Percentiles rank a stretch among this genome's conserved stretches.
Conservation (phyloP, 768 basidiomycete genomes). For the Boletales sp. region DNA sequence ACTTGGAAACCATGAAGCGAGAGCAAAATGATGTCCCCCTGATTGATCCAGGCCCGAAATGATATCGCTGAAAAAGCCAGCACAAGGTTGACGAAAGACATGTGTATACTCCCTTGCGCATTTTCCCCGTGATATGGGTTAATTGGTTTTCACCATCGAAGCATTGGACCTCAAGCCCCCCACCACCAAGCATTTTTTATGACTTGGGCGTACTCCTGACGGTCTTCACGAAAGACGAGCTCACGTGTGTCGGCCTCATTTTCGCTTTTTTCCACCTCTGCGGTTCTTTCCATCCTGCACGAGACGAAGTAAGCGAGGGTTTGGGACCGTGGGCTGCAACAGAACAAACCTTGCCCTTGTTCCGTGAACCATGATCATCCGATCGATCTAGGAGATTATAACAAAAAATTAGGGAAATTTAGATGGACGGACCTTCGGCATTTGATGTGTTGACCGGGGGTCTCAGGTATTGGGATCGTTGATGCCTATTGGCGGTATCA, state of each 20-base stretch:
- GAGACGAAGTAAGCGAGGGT: conserved; percentile 1
- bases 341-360: conserved; percentile 26
- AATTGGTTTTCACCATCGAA: conserved; percentile 98
- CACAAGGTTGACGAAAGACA: neutral
- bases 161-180: conserved; percentile 93
- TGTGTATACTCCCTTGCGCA: conserved; percentile 87
- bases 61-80: conserved; percentile 3
- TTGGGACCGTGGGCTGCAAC: neutral
- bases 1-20: conserved; percentile 99
- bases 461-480: no score
- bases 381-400: neutral
- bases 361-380: conserved; percentile 13
- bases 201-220: conserved; percentile 96
- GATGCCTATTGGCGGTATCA: no score
- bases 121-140: conserved; percentile 97
- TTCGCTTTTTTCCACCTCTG: conserved; percentile 98
- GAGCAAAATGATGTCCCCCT: conserved; percentile 92
- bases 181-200: conserved; percentile 94
- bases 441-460: no score
- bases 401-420: neutral
- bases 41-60: conserved; percentile 94
- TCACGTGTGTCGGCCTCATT: conserved; percentile 99
- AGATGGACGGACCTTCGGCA: conserved; percentile 22
- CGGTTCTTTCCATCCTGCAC: conserved; percentile 98
- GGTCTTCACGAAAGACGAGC: conserved; percentile 97